Evolutionary conservation across 176 grass and related monocot species (phyloP), one percentile per base, ranked within the genome.

Genomic region (Oryza longistaminata): DNA sequence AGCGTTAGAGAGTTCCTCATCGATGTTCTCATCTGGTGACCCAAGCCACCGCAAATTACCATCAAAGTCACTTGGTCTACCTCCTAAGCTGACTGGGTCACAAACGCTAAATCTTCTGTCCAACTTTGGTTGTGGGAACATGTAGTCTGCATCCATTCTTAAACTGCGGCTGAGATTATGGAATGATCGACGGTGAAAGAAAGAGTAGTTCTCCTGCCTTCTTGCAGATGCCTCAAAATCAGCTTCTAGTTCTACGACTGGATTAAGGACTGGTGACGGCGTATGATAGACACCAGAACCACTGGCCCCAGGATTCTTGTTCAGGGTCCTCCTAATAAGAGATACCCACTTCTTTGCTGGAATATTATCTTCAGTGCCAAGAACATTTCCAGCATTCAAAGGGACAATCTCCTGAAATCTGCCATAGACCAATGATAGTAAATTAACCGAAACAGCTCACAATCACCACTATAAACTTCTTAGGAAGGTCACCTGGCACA

Each of bases 341-440:
- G 87, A 86, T 29, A 97, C 84, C 94, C 94, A 97, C 82, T 97
- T 97, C 75, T 91, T 93, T 12, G 91, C 94, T 66, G 94, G 94
- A 76, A 86, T 76, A 69, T 92, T 97, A 78, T 93, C 91, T 92
- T 97, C 94, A 15, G 89, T 82, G 64, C 94, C 91, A 37, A 97
- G 89, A 80, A 97, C 94, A 52, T 97, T 97, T 84, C 94, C 94
- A 67, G 94, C 94, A 71, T 97, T 97, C 45, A 97, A 87, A 61
- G 94, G 94, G 67, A 97, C 94, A 81, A 97, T 93, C 83, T 97
- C 94, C 78, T 97, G 94, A 88, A 97, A 97, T 64, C 94, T 97
- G 77, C 6, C 9, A 67, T 81, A 71, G 42, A 58, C 16, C 21
- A 9, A n/a, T 67, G 81, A 33, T 62, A 71, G 22, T 27, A 82